Conservation (phyloP, 1,284 basidiomycete genomes). For the Puccinia sorghi region DNA sequence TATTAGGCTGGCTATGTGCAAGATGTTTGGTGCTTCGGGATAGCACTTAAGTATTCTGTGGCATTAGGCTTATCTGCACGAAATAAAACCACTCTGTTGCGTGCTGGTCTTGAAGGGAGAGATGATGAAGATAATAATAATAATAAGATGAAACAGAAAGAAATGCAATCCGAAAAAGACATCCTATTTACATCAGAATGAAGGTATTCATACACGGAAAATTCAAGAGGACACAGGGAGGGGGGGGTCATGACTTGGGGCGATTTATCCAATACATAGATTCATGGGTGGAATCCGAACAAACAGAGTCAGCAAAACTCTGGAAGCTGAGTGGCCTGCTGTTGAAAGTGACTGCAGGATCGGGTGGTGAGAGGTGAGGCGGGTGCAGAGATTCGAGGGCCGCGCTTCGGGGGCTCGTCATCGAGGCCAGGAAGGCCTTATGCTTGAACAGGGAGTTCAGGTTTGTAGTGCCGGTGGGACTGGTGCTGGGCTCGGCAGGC, state of each 20-base stretch:
- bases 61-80: too few relatives aligned
- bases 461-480: conserved; percentile 2
- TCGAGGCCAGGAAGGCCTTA: conserved; percentile 20
- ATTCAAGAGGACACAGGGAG: background rate
- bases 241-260: background rate
- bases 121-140: too few relatives aligned
- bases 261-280: conserved; percentile 33
- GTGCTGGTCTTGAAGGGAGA: too few relatives aligned
- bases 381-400: background rate
- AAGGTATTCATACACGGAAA: too few relatives aligned
- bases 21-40: too few relatives aligned
- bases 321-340: conserved; percentile 6
- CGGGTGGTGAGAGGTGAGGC: conserved; percentile 11
- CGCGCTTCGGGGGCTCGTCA: background rate
- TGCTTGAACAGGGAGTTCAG: conserved; percentile 24
- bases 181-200: too few relatives aligned
- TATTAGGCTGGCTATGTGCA: too few relatives aligned
- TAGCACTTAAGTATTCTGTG: too few relatives aligned
- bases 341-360: background rate
- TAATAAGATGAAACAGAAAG: too few relatives aligned
- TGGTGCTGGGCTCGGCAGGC: conserved; percentile 1
- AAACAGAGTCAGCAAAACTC: conserved; percentile 7
- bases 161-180: too few relatives aligned
- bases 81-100: too few relatives aligned
- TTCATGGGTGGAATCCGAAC: conserved; percentile 18